Evolutionary conservation across 2,329 filamentous ascomycete genomes (phyloP), one percentile per base, ranked within the genome.

Genomic region (Paraconiothyrium sp.): DNA sequence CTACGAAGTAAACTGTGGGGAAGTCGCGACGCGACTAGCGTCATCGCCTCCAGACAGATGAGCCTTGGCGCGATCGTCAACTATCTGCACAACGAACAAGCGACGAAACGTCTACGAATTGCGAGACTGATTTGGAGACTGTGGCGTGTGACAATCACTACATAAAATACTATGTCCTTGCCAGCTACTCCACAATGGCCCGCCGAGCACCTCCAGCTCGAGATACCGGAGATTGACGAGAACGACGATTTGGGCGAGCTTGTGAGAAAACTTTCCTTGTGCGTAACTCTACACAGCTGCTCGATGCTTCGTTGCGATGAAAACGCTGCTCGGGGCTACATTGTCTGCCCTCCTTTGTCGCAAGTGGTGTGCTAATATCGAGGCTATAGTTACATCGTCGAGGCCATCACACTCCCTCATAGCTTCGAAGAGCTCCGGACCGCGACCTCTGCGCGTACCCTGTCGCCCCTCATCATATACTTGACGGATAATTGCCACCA

Each of bases 391-490:
- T 79, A 74, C 60, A 76, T 79, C 61, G 81, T 84, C 60, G 85
- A 89, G 60, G 86, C 86, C 24, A 84, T 93, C 58, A 83, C 85
- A 55, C 79, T 89, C 49, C 89, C 91, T 16, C 86, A 87, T 72
- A 90, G 87, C 14, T 93, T 92, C 78, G 91, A 93, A 72, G 90
- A 92, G 76, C 82, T 93, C 9, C 84, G 90, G 51, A 90, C 88
- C 6, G 90, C 88, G 1, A 83, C 87, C 6, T 87, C 88, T 30
- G 89, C 89, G 1, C 72, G 71, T 8, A 63, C 84, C 82, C 64
- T 87, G 81, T 67, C 82, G 86, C 71, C 86, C 82, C 80, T 94
- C 58, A 88, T 92, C 51, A 84, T 88, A 44, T 86, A 92, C 73
- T 82, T 94, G 34, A 84, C 84, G 57, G 75, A 83, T 24, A 84